These are phyloP conservation scores for Coccomyxa sp. DNA, from an alignment of 139 green algal genomes.

Conservation along the genomic window DNA sequence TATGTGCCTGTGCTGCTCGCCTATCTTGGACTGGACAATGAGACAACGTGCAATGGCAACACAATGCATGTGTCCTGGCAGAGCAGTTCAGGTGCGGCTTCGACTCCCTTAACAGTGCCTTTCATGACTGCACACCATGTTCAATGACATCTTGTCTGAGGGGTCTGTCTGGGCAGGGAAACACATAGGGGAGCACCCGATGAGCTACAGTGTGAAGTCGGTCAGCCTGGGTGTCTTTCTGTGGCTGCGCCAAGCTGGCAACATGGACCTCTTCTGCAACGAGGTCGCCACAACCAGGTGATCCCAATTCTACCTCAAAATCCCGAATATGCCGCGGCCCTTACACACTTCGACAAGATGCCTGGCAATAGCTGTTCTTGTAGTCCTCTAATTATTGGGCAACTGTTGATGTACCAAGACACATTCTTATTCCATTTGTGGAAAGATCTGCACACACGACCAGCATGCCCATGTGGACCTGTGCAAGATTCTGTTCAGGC, in stretches of 20 bases:
- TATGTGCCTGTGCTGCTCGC: slow-evolving; percentile 38
- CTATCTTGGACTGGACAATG: slow-evolving; percentile 14
- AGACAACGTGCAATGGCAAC: slow-evolving; percentile 13
- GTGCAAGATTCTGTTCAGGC: too few relatives aligned
- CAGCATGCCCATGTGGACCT: too few relatives aligned
- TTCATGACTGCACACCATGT: neutral
- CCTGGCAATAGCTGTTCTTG: neutral
- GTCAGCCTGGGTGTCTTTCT: neutral
- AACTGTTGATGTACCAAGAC: neutral
- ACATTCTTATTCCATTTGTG: neutral
- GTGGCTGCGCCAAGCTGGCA: neutral
- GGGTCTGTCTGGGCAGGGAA: neutral
- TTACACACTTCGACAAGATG: neutral
- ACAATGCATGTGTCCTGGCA: slow-evolving; percentile 8
- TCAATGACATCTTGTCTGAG: neutral
- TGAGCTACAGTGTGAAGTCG: neutral
- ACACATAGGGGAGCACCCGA: neutral
- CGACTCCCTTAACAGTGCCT: neutral
- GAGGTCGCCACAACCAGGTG: neutral
- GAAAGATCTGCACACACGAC: too few relatives aligned
- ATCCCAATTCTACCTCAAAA: neutral
- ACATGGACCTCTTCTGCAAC: neutral
- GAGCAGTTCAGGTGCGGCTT: neutral
- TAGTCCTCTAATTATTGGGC: too few relatives aligned
- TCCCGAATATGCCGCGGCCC: neutral